These are phyloP conservation scores for Starmerella khaoyaiensis DNA, from an alignment of 805 yeast species.

Conservation along the genomic window DNA sequence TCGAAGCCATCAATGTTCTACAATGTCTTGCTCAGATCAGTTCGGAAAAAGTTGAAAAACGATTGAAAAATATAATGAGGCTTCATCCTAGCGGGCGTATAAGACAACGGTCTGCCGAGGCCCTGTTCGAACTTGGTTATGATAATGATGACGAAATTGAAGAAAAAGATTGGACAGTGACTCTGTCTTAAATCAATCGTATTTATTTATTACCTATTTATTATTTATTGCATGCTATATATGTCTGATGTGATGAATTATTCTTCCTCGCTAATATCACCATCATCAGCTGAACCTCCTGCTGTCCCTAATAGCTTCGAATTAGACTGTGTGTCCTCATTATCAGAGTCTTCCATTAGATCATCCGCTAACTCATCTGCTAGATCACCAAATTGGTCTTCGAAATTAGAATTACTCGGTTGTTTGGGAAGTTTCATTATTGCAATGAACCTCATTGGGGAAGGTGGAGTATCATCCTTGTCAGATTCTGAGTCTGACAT, in stretches of 20 bases:
- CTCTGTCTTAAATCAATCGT: no score
- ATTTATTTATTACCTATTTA: no score
- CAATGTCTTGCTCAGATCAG: conserved; percentile 2
- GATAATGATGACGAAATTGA: conserved; percentile 6
- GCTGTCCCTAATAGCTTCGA: conserved; percentile 14
- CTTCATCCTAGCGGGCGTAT: conserved; percentile 28
- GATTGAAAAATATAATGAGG: conserved; percentile 24
- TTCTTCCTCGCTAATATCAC: conserved; percentile 20
- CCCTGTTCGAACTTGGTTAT: conserved; percentile 29
- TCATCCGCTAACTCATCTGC: conserved; percentile 26
- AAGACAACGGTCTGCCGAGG: conserved; percentile 33
- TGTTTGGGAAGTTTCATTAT: background rate
- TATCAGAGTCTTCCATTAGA: conserved; percentile 20
- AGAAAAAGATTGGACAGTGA: conserved; percentile 16
- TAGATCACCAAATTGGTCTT: conserved; percentile 25
- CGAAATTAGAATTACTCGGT: conserved; percentile 10
- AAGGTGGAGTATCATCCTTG: no score
- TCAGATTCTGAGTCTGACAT: no score
- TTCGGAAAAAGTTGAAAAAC: conserved; percentile 14
- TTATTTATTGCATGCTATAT: no score
- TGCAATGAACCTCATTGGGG: background rate
- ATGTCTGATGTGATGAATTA: conserved; percentile 3
- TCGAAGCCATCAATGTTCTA: conserved; percentile 15
- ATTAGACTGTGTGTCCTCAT: conserved; percentile 3
- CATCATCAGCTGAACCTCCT: conserved; percentile 15